Evolutionary conservation across 768 basidiomycete species (phyloP), one percentile per base, ranked within the genome.

Genomic region (Xanthoconium stramineum): DNA sequence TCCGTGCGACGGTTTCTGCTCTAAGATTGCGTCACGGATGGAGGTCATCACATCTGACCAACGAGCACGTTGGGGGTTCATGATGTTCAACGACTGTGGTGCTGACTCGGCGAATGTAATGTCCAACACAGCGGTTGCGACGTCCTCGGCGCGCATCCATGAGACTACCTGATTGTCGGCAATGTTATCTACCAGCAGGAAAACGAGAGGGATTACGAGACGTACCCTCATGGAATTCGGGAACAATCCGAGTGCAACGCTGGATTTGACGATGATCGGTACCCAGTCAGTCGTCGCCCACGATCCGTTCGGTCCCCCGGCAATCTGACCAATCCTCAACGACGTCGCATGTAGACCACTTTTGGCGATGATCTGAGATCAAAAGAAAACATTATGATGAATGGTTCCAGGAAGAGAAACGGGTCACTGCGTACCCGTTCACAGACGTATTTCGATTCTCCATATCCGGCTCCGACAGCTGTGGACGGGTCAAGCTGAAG

Each of bases 231-330:
- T 3, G 14, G 36, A 45, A 30, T 46, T 19, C 7, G 52, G 52
- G n/a, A 46, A 14, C 17, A 19, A 19, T 0, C 36, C 52, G 2
- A 53, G 52, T 0, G 43, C 36, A 24, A 39, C 24, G 35, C 52
- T 38, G 3, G 52, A 47, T 13, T 53, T 43, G 38, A 48, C 39
- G 11, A 55, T 28, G 10, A 48, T 55, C 14, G 47, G 53, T 7
- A 48, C 37, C 47, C 53, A 47, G 28, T 55, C 47, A 0, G 47
- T 55, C 17, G 39, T 32, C n/a, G 33, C 39, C 47, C 53, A 55
- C 6, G 53, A 55, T 13, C 39, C 32, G 20, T 46, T 35, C 0
- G 15, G n/a, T 36, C 53, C 39, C 3, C 53, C 33, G 2, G 47
- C 39, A 5, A 48, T 55, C 24, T 55, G 47, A 7, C 53, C 47